Percentiles rank a stretch among this genome's conserved stretches.
phyloP scores from a whole-genome alignment of 108 stramenopile species.

The Nitzschia putrida region DNA sequence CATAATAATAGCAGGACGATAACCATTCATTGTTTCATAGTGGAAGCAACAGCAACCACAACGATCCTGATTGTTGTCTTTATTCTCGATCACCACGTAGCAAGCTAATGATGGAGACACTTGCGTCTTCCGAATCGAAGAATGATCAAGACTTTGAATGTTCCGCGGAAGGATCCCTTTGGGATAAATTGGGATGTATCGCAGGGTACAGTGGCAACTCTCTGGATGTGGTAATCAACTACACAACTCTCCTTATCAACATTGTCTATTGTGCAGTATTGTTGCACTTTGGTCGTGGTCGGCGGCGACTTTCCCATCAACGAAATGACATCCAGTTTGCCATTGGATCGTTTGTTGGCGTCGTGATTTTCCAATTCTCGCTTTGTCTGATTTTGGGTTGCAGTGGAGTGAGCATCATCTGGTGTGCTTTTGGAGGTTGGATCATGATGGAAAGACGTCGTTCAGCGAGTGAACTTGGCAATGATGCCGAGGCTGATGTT shows the following conservation, averaged over 20 bases:
- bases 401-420: slow-evolving; percentile 59
- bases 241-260: slow-evolving; percentile 24
- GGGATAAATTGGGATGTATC: slow-evolving; percentile 28
- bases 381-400: slow-evolving; percentile 53
- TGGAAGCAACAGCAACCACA: too few relatives aligned
- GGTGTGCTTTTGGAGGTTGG: slow-evolving; percentile 57
- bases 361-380: slow-evolving; percentile 43
- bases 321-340: neutral
- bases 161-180: slow-evolving; percentile 1
- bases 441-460: slow-evolving; percentile 20
- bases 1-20: too few relatives aligned
- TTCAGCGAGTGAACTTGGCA: too few relatives aligned
- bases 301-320: too few relatives aligned
- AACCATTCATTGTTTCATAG: too few relatives aligned
- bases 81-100: too few relatives aligned
- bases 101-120: too few relatives aligned
- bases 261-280: neutral
- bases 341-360: slow-evolving; percentile 8
- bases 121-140: too few relatives aligned
- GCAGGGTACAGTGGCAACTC: slow-evolving; percentile 27
- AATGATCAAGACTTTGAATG: slow-evolving; percentile 9
- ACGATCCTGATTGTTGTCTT: too few relatives aligned
- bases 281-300: too few relatives aligned
- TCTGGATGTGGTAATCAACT: slow-evolving; percentile 31
- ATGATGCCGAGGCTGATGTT: too few relatives aligned